Percentiles rank a stretch among this genome's conserved stretches.
phyloP scores from a whole-genome alignment of 495 filamentous ascomycete genomes.

The Cryomyces minteri region DNA sequence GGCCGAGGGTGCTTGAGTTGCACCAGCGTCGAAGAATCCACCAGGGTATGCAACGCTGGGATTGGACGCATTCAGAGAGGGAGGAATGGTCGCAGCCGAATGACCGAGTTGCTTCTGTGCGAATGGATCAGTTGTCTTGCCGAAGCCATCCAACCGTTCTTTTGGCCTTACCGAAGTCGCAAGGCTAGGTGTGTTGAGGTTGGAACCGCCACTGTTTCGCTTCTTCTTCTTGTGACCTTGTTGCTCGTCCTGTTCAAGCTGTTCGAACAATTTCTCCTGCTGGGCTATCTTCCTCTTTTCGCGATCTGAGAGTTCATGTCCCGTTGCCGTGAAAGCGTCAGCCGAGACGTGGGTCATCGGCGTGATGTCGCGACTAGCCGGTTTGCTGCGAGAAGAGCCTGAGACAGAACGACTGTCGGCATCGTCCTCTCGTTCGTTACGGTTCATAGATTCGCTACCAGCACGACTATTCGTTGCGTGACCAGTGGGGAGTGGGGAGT shows the following conservation, averaged over 20 bases:
- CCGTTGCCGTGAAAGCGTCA: conserved; percentile 25
- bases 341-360: conserved; percentile 38
- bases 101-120: conserved; percentile 17
- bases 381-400: conserved; percentile 53
- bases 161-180: conserved; percentile 11
- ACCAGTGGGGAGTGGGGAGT: conserved; percentile 51
- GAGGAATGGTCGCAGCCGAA: conserved; percentile 6
- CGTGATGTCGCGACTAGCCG: conserved; percentile 67
- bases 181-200: conserved; percentile 19
- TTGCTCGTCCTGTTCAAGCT: conserved; percentile 41
- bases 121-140: background rate
- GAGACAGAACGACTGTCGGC: conserved; percentile 50
- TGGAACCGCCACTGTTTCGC: conserved; percentile 37
- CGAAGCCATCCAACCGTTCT: no score
- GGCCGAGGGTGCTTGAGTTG: background rate
- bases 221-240: conserved; percentile 39
- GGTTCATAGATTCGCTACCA: conserved; percentile 42
- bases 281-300: conserved; percentile 78
- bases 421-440: conserved; percentile 27
- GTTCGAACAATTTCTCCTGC: conserved; percentile 56
- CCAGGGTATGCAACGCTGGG: background rate
- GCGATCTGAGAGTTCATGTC: conserved; percentile 55
- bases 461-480: conserved; percentile 61
- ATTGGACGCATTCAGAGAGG: background rate
- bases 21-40: no score